Base-by-base conservation (phyloP, 2,329 filamentous ascomycete species). In the Neonectria hederae region DNA sequence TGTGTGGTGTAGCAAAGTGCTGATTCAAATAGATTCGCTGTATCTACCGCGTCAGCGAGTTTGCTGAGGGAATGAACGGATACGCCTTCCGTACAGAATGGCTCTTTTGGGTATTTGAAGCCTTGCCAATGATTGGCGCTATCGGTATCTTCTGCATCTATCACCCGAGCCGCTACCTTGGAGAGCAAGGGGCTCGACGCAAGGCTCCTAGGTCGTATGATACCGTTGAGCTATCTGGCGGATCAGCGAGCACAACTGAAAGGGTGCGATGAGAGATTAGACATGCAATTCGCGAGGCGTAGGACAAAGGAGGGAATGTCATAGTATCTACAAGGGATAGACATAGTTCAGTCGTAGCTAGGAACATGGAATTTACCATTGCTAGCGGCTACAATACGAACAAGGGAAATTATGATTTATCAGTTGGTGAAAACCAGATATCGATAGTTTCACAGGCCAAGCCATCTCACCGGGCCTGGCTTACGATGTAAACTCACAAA, bases 11-110 rank as follows among this genome's bases (percentile, higher is more conserved):
- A 21, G 6, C 2, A 17, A 22, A 8, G 4, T 28, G 6, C 22
- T 70, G 28, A 63, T 24, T 8, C 14, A 1, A 35, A 22, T n/a
- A 86, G 76, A 65, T 84, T 4, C 83, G 84, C 14, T 85, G 82
- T n/a, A 77, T 86, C 28, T 87, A 84, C 64, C 81, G 84, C n/a
- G 80, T 84, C 4, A 78, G 84, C 52, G 84, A 87, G 66, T 86
- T 86, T 63, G 80, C 82, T 0, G 78, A 84, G 38, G 84, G 84
- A 0, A 82, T 82, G n/a, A 74, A 84, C 7, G 79, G 81, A 17
- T 87, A 87, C 67, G 75, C 82, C 1, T 84, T 85, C 68, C 77
- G 71, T 4, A 80, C 83, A 22, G 84, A 87, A 65, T 86, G 84
- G 81, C 81, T 83, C 28, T 83, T 87, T 60, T 87, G 83, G 77